Conservation (phyloP, 257 asterid species). For the Prunella vulgaris region DNA sequence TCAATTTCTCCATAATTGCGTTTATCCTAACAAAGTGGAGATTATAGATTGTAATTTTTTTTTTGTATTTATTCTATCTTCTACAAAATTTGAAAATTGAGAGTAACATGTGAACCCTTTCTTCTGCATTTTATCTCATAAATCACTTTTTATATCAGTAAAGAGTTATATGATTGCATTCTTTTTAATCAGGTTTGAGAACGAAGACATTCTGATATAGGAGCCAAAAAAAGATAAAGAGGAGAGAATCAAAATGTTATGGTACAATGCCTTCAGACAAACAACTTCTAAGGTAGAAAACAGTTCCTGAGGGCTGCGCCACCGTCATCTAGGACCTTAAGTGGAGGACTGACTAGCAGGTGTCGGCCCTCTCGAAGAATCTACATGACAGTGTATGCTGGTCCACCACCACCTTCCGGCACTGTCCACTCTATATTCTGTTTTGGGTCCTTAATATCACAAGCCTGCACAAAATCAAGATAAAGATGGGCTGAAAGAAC, state of each 20-base stretch:
- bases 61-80: no score
- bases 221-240: no score
- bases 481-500: not conserved
- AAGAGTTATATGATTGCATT: no score
- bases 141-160: not conserved
- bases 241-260: not conserved
- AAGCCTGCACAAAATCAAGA: constrained; percentile 53
- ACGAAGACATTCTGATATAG: not conserved
- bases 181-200: not conserved
- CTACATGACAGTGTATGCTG: constrained; percentile 86
- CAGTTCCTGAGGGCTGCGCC: not conserved
- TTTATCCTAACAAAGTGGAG: no score
- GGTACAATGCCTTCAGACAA: not conserved
- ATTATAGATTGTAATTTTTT: no score
- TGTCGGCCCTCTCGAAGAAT: no score
- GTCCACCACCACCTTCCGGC: constrained; percentile 99
- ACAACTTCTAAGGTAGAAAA: not conserved
- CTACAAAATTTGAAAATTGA: not conserved
- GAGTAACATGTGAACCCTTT: not conserved
- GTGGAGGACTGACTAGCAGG: not conserved
- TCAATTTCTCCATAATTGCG: no score
- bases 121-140: no score
- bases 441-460: constrained; percentile 89
- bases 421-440: constrained; percentile 93
- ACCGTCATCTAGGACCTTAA: no score